A percentile compares a stretch with the other conserved stretches of the same genome.
phyloP scores from a whole-genome alignment of 345 rosid species.

The Excoecaria agallocha region DNA sequence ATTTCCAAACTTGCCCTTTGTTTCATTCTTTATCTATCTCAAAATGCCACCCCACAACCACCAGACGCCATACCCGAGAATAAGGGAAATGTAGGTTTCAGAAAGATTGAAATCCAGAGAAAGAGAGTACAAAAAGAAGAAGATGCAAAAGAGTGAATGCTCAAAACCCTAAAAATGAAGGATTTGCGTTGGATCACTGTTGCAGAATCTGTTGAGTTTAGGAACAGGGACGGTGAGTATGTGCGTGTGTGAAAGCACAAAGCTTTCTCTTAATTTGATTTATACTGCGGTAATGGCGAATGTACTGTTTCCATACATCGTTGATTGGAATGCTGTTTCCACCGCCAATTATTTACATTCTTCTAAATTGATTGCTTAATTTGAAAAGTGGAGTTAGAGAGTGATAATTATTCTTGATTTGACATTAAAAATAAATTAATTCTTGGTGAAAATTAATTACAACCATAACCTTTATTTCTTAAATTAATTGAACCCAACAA shows the following conservation, averaged over 20 bases:
- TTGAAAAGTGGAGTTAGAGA: too few species aligned
- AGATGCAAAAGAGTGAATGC: neutral
- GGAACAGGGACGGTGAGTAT: neutral
- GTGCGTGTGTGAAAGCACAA: neutral
- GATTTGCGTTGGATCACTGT: neutral
- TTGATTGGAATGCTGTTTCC: too few species aligned
- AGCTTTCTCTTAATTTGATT: neutral
- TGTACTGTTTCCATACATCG: too few species aligned
- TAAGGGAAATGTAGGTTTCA: neutral
- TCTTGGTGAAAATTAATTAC: too few species aligned
- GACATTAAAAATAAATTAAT: too few species aligned
- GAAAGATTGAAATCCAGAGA: neutral
- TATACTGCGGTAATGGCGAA: neutral
- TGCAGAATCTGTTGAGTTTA: neutral
- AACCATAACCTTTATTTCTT: too few species aligned
- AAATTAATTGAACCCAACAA: too few species aligned
- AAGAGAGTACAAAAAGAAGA: too few species aligned
- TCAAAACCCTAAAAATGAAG: conserved; percentile 10
- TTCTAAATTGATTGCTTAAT: too few species aligned
- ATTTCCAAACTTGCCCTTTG: conserved; percentile 20
- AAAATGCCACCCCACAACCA: conserved; percentile 8
- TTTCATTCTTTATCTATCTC: conserved; percentile 33
- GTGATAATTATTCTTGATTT: too few species aligned
- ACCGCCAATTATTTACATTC: too few species aligned
- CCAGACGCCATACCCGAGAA: neutral